Evolutionary conservation across 306 rosid genomes (phyloP).

Genomic region (Dalbergia cochinchinensis): DNA sequence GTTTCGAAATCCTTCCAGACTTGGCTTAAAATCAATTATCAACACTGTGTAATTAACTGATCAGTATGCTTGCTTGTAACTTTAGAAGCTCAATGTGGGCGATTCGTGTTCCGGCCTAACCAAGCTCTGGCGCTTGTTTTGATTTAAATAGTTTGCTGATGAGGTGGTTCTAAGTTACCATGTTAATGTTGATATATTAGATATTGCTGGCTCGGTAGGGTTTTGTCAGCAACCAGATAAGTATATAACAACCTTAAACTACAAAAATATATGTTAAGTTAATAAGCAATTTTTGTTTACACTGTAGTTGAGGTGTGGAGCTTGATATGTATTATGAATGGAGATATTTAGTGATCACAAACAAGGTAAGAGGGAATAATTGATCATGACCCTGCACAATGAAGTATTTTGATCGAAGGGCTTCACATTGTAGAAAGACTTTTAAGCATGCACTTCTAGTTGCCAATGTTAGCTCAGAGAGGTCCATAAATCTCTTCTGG

Average conservation of each 20-base stretch:
- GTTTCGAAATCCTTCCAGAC: background rate
- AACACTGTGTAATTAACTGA: too few species aligned
- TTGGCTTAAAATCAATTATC: background rate
- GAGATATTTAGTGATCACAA: background rate
- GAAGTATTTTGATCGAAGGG: constrained; percentile 3
- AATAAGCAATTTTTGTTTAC: constrained; percentile 22
- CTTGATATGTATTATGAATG: constrained; percentile 1
- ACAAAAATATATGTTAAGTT: background rate
- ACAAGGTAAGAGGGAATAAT: constrained; percentile 6
- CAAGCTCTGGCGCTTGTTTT: background rate
- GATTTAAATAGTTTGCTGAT: background rate
- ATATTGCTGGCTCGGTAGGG: too few species aligned
- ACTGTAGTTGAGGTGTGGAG: background rate
- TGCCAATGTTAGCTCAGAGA: constrained; percentile 9
- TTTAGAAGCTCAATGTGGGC: background rate
- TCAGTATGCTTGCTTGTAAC: background rate
- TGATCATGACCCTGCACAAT: background rate
- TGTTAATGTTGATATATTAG: background rate
- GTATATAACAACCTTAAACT: background rate
- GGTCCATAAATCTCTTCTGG: background rate
- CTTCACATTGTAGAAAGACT: background rate
- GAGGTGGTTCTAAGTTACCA: background rate
- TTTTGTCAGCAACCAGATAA: background rate
- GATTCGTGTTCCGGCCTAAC: background rate
- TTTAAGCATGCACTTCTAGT: background rate